Evolutionary conservation across 2,329 filamentous ascomycete species (phyloP), one percentile per base, ranked within the genome.

Genomic region (Beauveria asiatica): DNA sequence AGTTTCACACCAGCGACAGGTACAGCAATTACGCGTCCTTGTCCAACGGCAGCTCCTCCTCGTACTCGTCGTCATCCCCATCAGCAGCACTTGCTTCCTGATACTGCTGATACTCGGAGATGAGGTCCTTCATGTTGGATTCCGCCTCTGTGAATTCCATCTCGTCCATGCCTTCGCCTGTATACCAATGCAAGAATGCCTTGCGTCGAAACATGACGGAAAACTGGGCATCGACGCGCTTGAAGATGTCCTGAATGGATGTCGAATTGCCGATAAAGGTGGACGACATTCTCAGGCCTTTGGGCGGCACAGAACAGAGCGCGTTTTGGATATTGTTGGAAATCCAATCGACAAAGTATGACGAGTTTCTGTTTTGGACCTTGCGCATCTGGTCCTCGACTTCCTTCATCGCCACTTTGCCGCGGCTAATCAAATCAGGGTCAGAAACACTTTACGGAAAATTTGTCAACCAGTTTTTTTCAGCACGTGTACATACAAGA

Each of bases 101-200:
- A 87, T 99, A 99, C 80, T 99, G 94, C 86, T 97, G 94, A 84
- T 99, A 99, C 80, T 99, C 94, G 64, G 92, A 96, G 72, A 99
- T 93, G 74, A 99, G 83, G 78, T 99, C 94, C 84, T 99, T 97
- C 94, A 99, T 97, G 85, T 99, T 99, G 80, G 90, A 96, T 87
- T 99, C 94, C 70, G 94, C 94, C 86, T 99, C 94, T 75, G 94
- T 97, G 84, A 99, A 99, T 83, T 99, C 94, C 94, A 99, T 97
- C 88, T 97, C 94, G 80, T 99, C 94, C 94, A 99, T 99, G 82
- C 94, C 94, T 86, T 99, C 94, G 75, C 92, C 92, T 86, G 94
- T 99, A 83, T 97, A 99, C 94, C 94, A 99, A 85, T 97, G 94
- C 87, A 99, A 90, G 91, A 99, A 99, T 87, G 94, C 94, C 90